Evolutionary conservation across 768 basidiomycete genomes (phyloP), one percentile per base, ranked within the genome.

Genomic region (Fomitopsis pulvina): DNA sequence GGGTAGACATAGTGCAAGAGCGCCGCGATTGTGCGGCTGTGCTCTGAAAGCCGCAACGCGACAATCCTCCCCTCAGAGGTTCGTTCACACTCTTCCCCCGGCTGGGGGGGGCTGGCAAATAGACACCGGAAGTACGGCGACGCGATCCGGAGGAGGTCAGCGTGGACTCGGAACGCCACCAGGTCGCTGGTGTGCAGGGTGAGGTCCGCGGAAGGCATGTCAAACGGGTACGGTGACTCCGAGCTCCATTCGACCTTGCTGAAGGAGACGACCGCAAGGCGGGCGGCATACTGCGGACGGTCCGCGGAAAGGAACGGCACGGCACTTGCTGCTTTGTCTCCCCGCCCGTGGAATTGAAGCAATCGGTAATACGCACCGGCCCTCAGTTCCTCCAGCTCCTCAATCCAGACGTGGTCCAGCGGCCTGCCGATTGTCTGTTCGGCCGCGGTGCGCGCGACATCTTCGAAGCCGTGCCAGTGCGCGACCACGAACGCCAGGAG

Each of bases 61-160:
- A 28, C 29, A 3, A 26, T 8, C 6, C 41, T 11, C 16, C 41
- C 41, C 4, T 21, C 7, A 10, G 4, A 6, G 16, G 6, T 26
- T 22, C 24, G 12, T 12, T 41, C 41, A 12, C 24, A 21, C 20
- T 4, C 41, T 5, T 10, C 25, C 18, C 39, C 39, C 7, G 12
- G 39, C 39, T 40, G 39, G 20, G 20, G 12, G 6, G 4, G 41
- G 7, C 9, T 10, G 20, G 24, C 5, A 9, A 82, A 76, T 65
- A 80, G 73, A 51, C 71, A 69, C 43, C 66, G 68, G 54, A 83
- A 81, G 60, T 82, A 77, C 6, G 79, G 70, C n/a, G 81, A 83
- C 1, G 78, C 74, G 25, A 79, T 61, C 16, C 77, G 70, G 21
- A 83, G 65, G 50, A 82, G 67, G 40, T 74, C 57, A 52, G 75